phyloP scores from a whole-genome alignment of 768 basidiomycete species.

The Fibroporia radiculosa region DNA sequence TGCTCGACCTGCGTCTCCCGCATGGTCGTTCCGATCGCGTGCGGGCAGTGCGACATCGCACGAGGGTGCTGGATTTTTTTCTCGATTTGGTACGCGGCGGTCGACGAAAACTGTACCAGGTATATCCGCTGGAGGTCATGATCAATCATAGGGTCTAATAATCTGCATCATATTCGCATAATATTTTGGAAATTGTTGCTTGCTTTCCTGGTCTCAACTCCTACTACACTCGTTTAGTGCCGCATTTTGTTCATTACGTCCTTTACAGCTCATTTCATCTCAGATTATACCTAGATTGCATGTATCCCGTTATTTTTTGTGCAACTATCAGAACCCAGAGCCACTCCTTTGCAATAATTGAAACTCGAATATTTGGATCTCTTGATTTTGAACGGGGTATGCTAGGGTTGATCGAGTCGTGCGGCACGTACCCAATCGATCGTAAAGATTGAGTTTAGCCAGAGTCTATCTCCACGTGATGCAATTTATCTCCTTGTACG shows the following conservation, averaged over 20 bases:
- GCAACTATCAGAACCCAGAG: conserved; percentile 1
- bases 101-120: conserved; percentile 30
- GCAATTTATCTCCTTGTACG: too few relatives aligned
- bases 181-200: neutral
- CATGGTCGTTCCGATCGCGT: conserved; percentile 81
- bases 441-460: too few relatives aligned
- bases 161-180: neutral
- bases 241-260: neutral
- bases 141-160: conserved; percentile 7
- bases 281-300: neutral
- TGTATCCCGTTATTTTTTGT: conserved; percentile 2
- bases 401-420: too few relatives aligned
- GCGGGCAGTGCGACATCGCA: conserved; percentile 68
- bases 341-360: too few relatives aligned
- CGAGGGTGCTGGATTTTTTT: conserved; percentile 59
- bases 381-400: too few relatives aligned
- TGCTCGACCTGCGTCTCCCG: conserved; percentile 65
- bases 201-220: neutral
- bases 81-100: conserved; percentile 70
- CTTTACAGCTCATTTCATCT: too few relatives aligned
- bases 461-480: too few relatives aligned
- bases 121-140: conserved; percentile 9
- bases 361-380: too few relatives aligned
- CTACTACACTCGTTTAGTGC: conserved; percentile 1
- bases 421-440: too few relatives aligned